These are phyloP conservation scores for Clitocybe nebularis DNA, from an alignment of 1,284 basidiomycete genomes.

Conservation along the genomic window DNA sequence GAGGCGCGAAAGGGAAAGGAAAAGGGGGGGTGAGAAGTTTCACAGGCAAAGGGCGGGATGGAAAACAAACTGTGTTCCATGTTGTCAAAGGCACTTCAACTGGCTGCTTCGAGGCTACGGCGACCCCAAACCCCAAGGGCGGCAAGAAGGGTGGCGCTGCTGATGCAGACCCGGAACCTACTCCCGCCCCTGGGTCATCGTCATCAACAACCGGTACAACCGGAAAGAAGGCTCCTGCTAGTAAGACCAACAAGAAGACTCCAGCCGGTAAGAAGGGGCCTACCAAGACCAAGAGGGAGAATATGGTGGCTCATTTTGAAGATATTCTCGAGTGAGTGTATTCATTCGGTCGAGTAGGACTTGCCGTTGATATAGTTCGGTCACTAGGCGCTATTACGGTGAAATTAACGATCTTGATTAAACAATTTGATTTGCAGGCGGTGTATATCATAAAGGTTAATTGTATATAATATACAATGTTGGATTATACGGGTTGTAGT, in stretches of 20 bases:
- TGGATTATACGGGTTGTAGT: too few relatives aligned
- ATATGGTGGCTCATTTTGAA: slow-evolving; percentile 5
- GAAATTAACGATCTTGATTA: slow-evolving; percentile 13
- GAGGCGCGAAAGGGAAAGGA: neutral
- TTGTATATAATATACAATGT: too few relatives aligned
- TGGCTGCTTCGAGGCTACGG: neutral
- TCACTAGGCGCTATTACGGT: slow-evolving; percentile 7
- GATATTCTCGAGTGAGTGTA: slow-evolving; percentile 10
- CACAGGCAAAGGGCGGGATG: slow-evolving; percentile 4
- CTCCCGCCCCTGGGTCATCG: neutral
- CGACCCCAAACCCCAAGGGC: neutral
- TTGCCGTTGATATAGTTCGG: too few relatives aligned
- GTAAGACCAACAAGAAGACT: neutral
- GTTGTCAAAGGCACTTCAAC: slow-evolving; percentile 2
- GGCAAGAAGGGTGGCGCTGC: neutral
- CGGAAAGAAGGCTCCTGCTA: neutral
- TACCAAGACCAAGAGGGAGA: neutral
- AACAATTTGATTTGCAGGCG: neutral
- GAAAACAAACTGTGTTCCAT: slow-evolving; percentile 1
- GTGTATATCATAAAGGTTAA: too few relatives aligned
- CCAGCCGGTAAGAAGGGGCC: neutral
- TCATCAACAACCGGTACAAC: too few relatives aligned
- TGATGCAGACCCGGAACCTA: neutral
- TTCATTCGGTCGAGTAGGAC: too few relatives aligned
- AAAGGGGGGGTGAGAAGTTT: neutral